Base-by-base conservation (phyloP, 495 filamentous ascomycete species). In the Schizothecium vesticola region DNA sequence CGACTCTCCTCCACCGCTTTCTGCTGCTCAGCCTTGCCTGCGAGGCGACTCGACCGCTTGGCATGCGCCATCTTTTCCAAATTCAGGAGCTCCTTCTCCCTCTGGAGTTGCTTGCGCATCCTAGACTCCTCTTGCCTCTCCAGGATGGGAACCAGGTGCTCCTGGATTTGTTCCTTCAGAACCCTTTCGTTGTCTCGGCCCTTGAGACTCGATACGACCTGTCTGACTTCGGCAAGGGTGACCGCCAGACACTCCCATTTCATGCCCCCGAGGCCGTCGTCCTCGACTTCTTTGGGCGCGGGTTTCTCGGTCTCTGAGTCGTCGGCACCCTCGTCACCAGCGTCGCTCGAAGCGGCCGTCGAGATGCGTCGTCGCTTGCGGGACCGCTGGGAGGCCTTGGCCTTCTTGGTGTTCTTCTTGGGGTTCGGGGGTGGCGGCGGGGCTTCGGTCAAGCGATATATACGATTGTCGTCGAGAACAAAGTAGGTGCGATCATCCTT, bases 171-270 rank as follows among this genome's bases (percentile, higher is more conserved):
- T 66, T 86, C 84, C 67, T 87, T 83, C 26, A 98, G 80, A 1
- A 85, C 82, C 71, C 93, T 93, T 78, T 97, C 95, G 71, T 98
- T 91, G 23, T 85, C 77, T n/a, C 43, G 43, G 76, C 97, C 90
- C 66, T 89, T 90, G 60, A 97, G 85, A 1, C 84, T 84, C 3
- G 84, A 83, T 56, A 97, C 69, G 73, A 97, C 94, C 0, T 81
- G 75, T 60, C 88, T 86, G 69, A 94, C 92, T 65, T 99, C 91
- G 11, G 86, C 78, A 13, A 94, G 79, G 7, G 89, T 91, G 59
- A 96, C 85, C 28, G 93, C 94, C 25, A 99, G 69, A 75, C 94
- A 97, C 73, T 96, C 92, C 95, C 95, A 98, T 75, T 88, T 93
- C 79, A 89, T 89, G 24, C 86, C 86, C 22, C 88, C 89, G 57